Conservation (phyloP, 176 grass and related monocot species). For the Dactylis glomerata region DNA sequence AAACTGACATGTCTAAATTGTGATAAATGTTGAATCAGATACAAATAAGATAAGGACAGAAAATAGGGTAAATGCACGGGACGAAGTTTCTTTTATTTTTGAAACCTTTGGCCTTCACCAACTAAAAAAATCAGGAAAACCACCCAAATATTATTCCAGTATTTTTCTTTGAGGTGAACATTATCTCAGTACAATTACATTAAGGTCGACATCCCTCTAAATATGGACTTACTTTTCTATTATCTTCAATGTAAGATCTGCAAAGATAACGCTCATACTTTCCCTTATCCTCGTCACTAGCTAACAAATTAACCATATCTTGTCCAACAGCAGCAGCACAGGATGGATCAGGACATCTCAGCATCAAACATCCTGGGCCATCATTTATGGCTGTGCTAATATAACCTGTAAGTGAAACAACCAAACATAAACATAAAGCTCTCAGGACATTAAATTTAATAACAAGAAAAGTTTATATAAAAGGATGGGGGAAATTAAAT, state of each 20-base stretch:
- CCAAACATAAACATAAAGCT: not conserved
- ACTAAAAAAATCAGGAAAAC: not conserved
- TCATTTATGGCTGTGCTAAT: constrained; percentile 95
- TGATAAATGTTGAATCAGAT: not conserved
- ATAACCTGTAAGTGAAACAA: constrained; percentile 63
- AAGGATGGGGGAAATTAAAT: not conserved
- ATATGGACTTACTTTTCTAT: constrained; percentile 72
- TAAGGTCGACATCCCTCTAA: not conserved
- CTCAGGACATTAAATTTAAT: not conserved
- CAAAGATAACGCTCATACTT: constrained; percentile 89
- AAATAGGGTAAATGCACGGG: not conserved
- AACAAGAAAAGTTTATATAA: not conserved
- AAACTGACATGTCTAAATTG: not conserved
- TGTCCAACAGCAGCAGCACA: constrained; percentile 84
- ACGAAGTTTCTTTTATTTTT: not conserved
- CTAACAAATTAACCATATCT: constrained; percentile 78
- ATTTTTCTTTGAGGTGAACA: not conserved
- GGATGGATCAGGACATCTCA: constrained; percentile 94
- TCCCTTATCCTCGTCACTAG: constrained; percentile 67
- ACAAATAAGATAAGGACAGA: not conserved
- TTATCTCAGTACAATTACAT: not conserved
- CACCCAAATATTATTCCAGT: not conserved
- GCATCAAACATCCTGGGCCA: constrained; percentile 95
- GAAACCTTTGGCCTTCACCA: not conserved
- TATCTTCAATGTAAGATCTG: constrained; percentile 99